phyloP scores from a whole-genome alignment of 371 early-diverging fungal genomes.

The Syncephalastrum contaminatum region DNA sequence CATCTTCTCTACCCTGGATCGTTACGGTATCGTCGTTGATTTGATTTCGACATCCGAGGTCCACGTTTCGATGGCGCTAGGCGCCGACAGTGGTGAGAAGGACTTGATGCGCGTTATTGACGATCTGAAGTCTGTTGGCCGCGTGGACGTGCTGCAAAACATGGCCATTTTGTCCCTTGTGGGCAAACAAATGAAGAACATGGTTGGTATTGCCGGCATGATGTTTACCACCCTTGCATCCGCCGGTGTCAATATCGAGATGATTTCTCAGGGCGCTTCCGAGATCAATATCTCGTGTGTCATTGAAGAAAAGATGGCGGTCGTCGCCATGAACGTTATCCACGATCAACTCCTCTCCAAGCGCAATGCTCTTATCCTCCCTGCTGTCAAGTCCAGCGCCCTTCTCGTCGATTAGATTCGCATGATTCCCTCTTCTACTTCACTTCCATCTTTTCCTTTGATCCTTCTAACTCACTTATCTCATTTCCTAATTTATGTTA shows the following conservation, averaged over 20 bases:
- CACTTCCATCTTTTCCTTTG: background rate
- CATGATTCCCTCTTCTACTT: background rate
- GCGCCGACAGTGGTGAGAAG: constrained; percentile 59
- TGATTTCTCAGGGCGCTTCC: constrained; percentile 97
- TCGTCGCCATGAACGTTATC: constrained; percentile 81
- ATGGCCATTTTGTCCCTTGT: constrained; percentile 96
- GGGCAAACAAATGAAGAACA: constrained; percentile 94
- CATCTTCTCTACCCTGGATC: constrained; percentile 89
- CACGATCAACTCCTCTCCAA: constrained; percentile 70
- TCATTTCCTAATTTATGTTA: no score
- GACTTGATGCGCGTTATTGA: constrained; percentile 68
- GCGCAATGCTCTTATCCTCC: constrained; percentile 9
- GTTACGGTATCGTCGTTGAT: constrained; percentile 90
- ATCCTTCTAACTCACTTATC: no score
- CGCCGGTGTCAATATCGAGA: constrained; percentile 93
- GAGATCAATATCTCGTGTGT: constrained; percentile 99
- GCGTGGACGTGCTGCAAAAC: constrained; percentile 72
- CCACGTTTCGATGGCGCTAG: constrained; percentile 94
- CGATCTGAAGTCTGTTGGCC: constrained; percentile 33
- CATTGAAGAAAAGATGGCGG: constrained; percentile 71
- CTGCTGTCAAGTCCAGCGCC: constrained; percentile 13
- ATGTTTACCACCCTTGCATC: constrained; percentile 93
- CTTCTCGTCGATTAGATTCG: constrained; percentile 11
- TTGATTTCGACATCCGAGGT: constrained; percentile 96
- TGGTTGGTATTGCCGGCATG: constrained; percentile 92